Percentiles rank a stretch among this genome's conserved stretches.
These are phyloP conservation scores for Candida suzukii DNA, from an alignment of 805 yeast genomes.

Conservation along the genomic window DNA sequence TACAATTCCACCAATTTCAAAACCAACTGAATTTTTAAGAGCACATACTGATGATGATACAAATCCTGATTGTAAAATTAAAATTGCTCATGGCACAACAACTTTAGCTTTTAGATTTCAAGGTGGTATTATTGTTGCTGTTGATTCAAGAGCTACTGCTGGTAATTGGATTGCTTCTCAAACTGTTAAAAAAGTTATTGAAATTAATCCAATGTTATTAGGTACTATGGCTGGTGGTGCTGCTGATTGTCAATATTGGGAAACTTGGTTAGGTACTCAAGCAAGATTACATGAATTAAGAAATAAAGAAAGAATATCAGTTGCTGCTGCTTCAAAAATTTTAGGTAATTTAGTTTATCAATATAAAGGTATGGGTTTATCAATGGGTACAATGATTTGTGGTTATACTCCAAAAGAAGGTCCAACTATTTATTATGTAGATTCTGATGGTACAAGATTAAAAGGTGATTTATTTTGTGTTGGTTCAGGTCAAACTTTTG, in stretches of 20 bases:
- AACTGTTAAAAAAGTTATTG: conserved; percentile 94
- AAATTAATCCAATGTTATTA: conserved; percentile 87
- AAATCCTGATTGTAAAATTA: conserved; percentile 91
- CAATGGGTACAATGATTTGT: conserved; percentile 99
- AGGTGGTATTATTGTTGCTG: conserved; percentile 94
- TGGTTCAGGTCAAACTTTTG: conserved; percentile 98
- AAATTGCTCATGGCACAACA: conserved; percentile 98
- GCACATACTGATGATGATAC: conserved; percentile 96
- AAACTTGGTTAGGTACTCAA: conserved; percentile 96
- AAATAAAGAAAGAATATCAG: conserved; percentile 90
- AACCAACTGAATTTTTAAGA: conserved; percentile 86
- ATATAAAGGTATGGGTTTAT: conserved; percentile 96
- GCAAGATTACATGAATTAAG: conserved; percentile 92
- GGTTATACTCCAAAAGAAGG: conserved; percentile 95
- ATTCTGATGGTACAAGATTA: conserved; percentile 93
- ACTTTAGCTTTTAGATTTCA: conserved; percentile 93
- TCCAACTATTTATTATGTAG: conserved; percentile 92
- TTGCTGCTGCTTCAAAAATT: conserved; percentile 94
- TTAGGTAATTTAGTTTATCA: conserved; percentile 83
- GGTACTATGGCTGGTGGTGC: conserved; percentile 99
- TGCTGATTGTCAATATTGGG: conserved; percentile 99
- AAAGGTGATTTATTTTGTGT: conserved; percentile 95
- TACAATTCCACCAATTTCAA: conserved; percentile 73
- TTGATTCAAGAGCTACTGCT: conserved; percentile 96
- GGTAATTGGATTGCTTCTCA: conserved; percentile 98